Base-by-base conservation (phyloP, 2,329 filamentous ascomycete species). In the Alternaria metachromatica region DNA sequence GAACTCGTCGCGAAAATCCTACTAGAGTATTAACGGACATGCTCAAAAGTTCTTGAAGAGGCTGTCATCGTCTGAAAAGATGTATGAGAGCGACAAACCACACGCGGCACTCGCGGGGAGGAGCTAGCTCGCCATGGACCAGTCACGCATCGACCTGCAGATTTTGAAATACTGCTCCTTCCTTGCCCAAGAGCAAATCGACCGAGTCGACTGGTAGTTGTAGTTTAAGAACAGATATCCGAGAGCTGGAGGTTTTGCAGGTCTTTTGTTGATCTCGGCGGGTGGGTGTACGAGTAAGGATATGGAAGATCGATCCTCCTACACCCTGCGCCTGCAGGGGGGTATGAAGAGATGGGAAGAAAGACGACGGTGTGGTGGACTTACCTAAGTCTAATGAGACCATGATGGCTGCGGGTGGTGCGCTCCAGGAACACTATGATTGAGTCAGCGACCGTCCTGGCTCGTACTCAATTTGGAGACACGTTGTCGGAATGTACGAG, bases 31-130 rank as follows among this genome's bases (percentile, higher is more conserved):
- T 28, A 49, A 28, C 20, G 6, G 11, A 12, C 12, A 23, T 28
- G 28, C 18, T 37, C 15, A 23, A n/a, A 23, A 20, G 26, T 23
- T 4, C 18, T 12, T 11, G 9, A 15, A 48, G 8, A 12, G n/a
- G 6, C 21, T n/a, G 6, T 26, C 33, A 44, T 11, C 6, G 18
- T 15, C 10, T n/a, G 13, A 12, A 23, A 23, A 44, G 6, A 48
- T 56, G 54, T 56, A 56, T 48, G 54, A 48, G 54, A 30, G 25
- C 54, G 54, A 56, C 54, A 45, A 33, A 46, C 43, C 54, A 30
- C 43, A 48, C 13, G 28, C 43, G 43, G 54, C 41, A 48, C 12
- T 46, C 44, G 43, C 43, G 54, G 54, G 28, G 18, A 44, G 54
- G 18, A 45, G 43, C 54, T 48, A 46, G 54, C 54, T 46, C 54